Percentiles rank a stretch among this genome's conserved stretches.
phyloP scores from a whole-genome alignment of 345 rosid species.

The Eucalyptus regnans region DNA sequence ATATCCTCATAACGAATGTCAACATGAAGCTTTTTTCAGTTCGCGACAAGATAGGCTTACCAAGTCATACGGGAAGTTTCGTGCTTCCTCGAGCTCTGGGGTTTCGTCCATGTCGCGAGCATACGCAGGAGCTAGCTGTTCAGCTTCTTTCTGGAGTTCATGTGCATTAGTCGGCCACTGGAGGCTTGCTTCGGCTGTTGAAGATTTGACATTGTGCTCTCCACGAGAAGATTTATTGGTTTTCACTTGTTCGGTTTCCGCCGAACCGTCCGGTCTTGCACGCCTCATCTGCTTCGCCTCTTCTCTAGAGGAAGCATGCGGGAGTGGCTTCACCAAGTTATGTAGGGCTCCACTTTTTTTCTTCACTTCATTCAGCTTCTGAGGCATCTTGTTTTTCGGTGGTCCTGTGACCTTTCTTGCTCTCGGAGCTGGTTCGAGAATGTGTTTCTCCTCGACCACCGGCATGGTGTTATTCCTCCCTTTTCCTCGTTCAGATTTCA shows the following conservation, averaged over 20 bases:
- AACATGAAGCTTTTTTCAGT: background rate
- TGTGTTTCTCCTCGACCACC: conserved; percentile 11
- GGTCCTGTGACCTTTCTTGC: conserved; percentile 11
- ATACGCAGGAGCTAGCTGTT: conserved; percentile 11
- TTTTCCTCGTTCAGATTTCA: conserved; percentile 3
- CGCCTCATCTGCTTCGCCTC: conserved; percentile 19
- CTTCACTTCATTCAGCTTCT: conserved; percentile 24
- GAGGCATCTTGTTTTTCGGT: conserved; percentile 10
- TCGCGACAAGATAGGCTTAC: conserved; percentile 22
- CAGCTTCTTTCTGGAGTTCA: conserved; percentile 13
- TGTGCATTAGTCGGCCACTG: conserved; percentile 3
- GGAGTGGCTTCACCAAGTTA: conserved; percentile 15
- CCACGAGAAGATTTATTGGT: conserved; percentile 9
- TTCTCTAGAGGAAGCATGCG: conserved; percentile 12
- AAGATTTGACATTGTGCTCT: background rate
- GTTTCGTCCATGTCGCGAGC: conserved; percentile 1
- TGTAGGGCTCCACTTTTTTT: conserved; percentile 12
- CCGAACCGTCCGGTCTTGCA: background rate
- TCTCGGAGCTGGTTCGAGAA: background rate
- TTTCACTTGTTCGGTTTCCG: conserved; percentile 6
- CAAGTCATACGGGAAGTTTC: conserved; percentile 10
- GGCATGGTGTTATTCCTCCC: background rate
- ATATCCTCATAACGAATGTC: background rate
- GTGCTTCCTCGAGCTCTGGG: conserved; percentile 9
- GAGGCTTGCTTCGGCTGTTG: conserved; percentile 7